Percentiles rank a stretch among this genome's conserved stretches.
phyloP scores from a whole-genome alignment of 73 alveolate genomes.

The Stentor coeruleus region DNA sequence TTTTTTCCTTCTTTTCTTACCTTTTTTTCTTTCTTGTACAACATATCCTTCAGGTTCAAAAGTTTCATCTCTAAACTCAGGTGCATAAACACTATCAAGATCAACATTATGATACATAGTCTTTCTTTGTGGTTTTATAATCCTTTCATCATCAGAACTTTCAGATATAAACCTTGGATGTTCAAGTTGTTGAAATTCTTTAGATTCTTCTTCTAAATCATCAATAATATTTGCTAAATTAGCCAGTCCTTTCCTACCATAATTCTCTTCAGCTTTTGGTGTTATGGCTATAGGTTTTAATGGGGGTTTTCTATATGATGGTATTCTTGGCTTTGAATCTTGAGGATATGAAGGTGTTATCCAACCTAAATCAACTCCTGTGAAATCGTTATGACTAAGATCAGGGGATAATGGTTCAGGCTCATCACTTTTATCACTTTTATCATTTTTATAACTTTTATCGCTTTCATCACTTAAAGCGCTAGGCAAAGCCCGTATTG shows the following conservation, averaged over 20 bases:
- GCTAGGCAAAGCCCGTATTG: neutral
- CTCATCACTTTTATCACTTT: slow-evolving; percentile 4
- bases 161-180: neutral
- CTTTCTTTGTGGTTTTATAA: neutral
- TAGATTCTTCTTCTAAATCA: neutral
- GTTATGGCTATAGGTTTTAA: neutral
- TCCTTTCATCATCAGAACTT: neutral
- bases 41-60: neutral
- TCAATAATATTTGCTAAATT: neutral
- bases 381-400: neutral
- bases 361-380: neutral
- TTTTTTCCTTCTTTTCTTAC: neutral
- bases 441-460: no score
- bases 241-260: neutral
- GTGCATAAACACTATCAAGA: neutral
- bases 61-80: neutral
- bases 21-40: neutral
- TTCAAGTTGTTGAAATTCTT: no score
- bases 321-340: no score
- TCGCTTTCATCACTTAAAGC: neutral
- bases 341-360: slow-evolving; percentile 2
- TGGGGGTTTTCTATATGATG: neutral
- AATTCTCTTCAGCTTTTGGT: neutral
- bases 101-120: slow-evolving; percentile 7
- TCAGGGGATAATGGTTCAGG: slow-evolving; percentile 17